Percentiles rank a stretch among this genome's conserved stretches.
These are phyloP conservation scores for Cryptococcus depauperatus DNA, from an alignment of 1,284 basidiomycete genomes.

Conservation along the genomic window DNA sequence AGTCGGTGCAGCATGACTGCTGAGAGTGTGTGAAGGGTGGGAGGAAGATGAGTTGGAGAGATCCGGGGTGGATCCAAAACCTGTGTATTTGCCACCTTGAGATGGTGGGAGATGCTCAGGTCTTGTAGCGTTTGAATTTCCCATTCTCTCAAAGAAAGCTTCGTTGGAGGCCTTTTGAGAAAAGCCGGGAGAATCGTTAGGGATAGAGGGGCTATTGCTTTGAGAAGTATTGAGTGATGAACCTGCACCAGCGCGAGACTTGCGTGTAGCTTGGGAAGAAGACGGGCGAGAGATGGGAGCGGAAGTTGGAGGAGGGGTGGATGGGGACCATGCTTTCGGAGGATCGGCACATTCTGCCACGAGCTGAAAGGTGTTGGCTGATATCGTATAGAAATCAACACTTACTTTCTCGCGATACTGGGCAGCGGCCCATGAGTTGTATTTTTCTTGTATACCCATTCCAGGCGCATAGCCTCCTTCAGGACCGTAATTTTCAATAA, in stretches of 20 bases:
- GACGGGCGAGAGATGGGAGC: conserved; percentile 27
- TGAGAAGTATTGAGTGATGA: conserved; percentile 12
- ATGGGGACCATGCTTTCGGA: conserved; percentile 36
- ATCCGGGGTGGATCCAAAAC: conserved; percentile 39
- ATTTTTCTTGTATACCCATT: conserved; percentile 67
- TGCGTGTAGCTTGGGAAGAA: conserved; percentile 41
- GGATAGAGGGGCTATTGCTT: conserved; percentile 11
- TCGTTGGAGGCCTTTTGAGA: conserved; percentile 33
- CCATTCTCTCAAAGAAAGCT: conserved; percentile 44
- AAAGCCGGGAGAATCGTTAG: conserved; percentile 1
- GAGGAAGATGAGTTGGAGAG: conserved; percentile 8
- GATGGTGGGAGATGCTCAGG: conserved; percentile 42
- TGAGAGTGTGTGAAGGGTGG: conserved; percentile 38
- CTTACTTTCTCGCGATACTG: conserved; percentile 83
- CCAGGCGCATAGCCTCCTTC: conserved; percentile 67
- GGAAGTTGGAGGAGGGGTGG: conserved; percentile 35
- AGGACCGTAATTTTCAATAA: conserved; percentile 64
- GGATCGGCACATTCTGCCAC: conserved; percentile 38
- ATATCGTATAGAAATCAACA: background rate
- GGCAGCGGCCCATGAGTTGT: conserved; percentile 82
- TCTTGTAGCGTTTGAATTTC: conserved; percentile 35
- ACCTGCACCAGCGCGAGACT: conserved; percentile 31
- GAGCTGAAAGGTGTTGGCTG: conserved; percentile 19
- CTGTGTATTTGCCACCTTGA: conserved; percentile 43
- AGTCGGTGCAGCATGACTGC: conserved; percentile 38